Evolutionary conservation across 2,329 filamentous ascomycete species (phyloP), one percentile per base, ranked within the genome.

Genomic region (Colletotrichum acutatum): DNA sequence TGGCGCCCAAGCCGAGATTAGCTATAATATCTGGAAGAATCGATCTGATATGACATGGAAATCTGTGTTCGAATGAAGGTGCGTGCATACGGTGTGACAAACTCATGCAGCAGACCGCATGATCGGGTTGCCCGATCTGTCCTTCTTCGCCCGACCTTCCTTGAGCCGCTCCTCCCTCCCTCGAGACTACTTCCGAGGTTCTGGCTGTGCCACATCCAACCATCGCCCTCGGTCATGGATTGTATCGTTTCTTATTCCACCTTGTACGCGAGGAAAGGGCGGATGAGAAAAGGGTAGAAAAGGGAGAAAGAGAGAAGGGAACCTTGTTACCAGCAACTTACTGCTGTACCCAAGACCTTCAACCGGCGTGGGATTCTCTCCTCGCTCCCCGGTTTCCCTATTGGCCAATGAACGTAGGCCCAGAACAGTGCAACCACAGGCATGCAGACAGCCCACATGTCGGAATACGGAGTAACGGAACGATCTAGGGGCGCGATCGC

Each of bases 21-120:
- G 34, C 28, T 57, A 24, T 56, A 56, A 61, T 61, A 26, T 61
- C 56, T 68, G 34, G 62, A 49, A 46, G 11, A 37, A 68, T 57
- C 26, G 26, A 67, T 28, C n/a, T 30, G 19, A 58, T 24, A 24
- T 34, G 28, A 24, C 2, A 32, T 53, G 28, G 37, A 32, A 28
- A 16, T 56, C 12, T 61, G 49, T 56, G 28, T 28, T 64, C 16
- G 8, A 49, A 22, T 8, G 19, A 49, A 19, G 42, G 42, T 4
- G 42, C 42, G 9, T 34, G 32, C 54, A 28, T 49, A 9, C 46
- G 42, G 34, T 56, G 34, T 46, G 60, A 19, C 26, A 22, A 32
- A 9, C 19, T 28, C 12, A 22, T 26, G 22, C 42, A 11, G n/a
- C 8, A 26, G 68, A 30, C 66, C 30, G 26, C 49, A 60, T 49